Evolutionary conservation across 2,329 filamentous ascomycete genomes (phyloP).

Genomic region (Fusarium metavorans): DNA sequence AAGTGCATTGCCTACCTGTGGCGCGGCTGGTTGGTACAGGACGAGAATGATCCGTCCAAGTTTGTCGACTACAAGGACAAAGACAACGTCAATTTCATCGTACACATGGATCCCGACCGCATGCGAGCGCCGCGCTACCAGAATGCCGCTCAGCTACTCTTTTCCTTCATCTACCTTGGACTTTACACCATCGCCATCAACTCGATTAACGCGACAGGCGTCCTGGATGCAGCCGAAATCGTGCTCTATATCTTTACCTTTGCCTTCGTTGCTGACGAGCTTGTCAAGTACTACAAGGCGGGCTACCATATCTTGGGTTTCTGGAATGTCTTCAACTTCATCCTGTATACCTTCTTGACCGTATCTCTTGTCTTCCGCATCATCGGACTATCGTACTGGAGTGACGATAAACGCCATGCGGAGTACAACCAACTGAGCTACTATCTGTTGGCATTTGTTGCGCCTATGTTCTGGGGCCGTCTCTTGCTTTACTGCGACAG

Average conservation of each 20-base stretch:
- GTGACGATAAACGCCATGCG: conserved; percentile 59
- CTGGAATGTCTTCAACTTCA: conserved; percentile 95
- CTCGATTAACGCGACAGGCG: conserved; percentile 87
- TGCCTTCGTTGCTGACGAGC: conserved; percentile 90
- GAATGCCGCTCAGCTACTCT: conserved; percentile 86
- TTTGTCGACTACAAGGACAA: conserved; percentile 91
- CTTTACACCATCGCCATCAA: conserved; percentile 95
- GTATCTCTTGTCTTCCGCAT: conserved; percentile 84
- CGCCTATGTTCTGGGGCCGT: conserved; percentile 97
- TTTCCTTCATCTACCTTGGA: conserved; percentile 84
- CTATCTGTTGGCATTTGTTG: conserved; percentile 92
- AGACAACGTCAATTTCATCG: conserved; percentile 80
- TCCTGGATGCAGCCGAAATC: conserved; percentile 85
- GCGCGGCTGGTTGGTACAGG: conserved; percentile 96
- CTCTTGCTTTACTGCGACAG: conserved; percentile 93
- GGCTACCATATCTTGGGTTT: conserved; percentile 92
- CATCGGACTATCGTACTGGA: conserved; percentile 76
- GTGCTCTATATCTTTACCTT: conserved; percentile 91
- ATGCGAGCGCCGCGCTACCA: conserved; percentile 95
- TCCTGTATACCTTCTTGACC: conserved; percentile 82
- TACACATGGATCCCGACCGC: conserved; percentile 91
- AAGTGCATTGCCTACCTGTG: conserved; percentile 95
- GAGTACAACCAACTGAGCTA: conserved; percentile 86
- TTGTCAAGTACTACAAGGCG: conserved; percentile 92
- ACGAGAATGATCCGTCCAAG: conserved; percentile 87